Evolutionary conservation across 805 yeast genomes (phyloP), one percentile per base, ranked within the genome.

Genomic region (Yamadazyma akitaensis): DNA sequence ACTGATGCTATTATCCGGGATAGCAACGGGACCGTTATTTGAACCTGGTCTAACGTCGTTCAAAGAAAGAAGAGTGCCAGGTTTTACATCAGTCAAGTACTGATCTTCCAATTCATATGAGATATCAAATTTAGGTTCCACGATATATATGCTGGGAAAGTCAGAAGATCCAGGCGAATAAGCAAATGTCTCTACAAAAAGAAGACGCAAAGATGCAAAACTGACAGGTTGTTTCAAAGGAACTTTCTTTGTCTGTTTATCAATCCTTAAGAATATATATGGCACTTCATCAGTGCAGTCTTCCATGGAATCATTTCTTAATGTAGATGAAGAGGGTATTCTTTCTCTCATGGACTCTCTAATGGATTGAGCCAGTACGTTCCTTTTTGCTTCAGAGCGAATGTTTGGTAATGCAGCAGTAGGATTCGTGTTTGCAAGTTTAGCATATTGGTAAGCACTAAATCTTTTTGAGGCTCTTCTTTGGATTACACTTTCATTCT

Each of bases 401-500:
- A 51, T 46, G 31, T 45, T 43, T 6, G 55, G 55, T 19, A 51
- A 34, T 12, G 53, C 46, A 17, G 17, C 45, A 3, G 53, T 39
- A 10, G 56, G 56, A 31, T 42, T 52, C 26, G 57, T 54, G 50
- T 76, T 80, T 0, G 88, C 72, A 10, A 87, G 72, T 57, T 85
- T 87, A 1, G 95, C 88, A 65, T 84, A 84, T 59, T 92, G 98
- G 51, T 91, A 92, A 0, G 97, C 97, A 5, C 97, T 89, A 60
- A 85, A 92, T 46, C 99, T 73, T 55, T 92, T 85, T 0, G 97
- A 91, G 0, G 98, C 99, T 51, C 97, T 78, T 54, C 99, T 77
- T 69, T 85, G 95, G 28, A 94, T 35, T 14, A 47, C 24, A 24
- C 38, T 48, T 47, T 53, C 53, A 43, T 49, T 53, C 40, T 53